Evolutionary conservation across 192 early-diverging fungal species (phyloP), one percentile per base, ranked within the genome.

Genomic region (Podila horticola): DNA sequence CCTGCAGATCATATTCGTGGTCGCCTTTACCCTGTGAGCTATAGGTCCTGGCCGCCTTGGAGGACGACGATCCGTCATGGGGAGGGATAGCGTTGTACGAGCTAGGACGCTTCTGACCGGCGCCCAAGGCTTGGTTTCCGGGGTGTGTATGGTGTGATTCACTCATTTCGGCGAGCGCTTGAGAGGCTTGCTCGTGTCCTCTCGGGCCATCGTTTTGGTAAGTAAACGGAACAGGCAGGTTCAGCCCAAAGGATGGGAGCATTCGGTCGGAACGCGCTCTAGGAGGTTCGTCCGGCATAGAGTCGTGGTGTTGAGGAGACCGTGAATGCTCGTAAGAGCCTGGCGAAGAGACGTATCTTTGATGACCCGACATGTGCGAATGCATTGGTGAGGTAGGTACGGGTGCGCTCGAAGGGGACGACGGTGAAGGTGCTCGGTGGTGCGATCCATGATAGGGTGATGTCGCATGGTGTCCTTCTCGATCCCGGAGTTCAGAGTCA

Each of bases 181-280:
- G 49, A 38, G 64, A 34, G 30, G 50, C 49, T 3, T 69, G 69
- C 9, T 58, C 60, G 31, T 58, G 75, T 24, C 68, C 68, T 15
- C 70, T 64, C 1, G 20, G 51, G 22, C 49, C 20, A 38, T 72
- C 66, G 1, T 69, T 71, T 19, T 62, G 66, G 55, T 55, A 62
- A 28, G 70, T 55, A 51, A 59, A 71, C 6, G 74, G 74, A 20
- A 73, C 55, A 36, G 77, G 77, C n/a, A 81, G 58, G 11, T 72
- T 81, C 45, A 62, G 15, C n/a, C 77, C 77, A 61, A 81, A 81
- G 26, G 77, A 81, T 0, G 77, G 77, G 4, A 81, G 55, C 77
- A 81, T 73, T 13, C 77, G 59, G 29, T 81, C 77, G 0, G 77
- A 81, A 45, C 71, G 71, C 17, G 52, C 52, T 11, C 24, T 55